These are phyloP conservation scores for Periglandula ipomoeae DNA, from an alignment of 2,329 filamentous ascomycete genomes.

Conservation along the genomic window DNA sequence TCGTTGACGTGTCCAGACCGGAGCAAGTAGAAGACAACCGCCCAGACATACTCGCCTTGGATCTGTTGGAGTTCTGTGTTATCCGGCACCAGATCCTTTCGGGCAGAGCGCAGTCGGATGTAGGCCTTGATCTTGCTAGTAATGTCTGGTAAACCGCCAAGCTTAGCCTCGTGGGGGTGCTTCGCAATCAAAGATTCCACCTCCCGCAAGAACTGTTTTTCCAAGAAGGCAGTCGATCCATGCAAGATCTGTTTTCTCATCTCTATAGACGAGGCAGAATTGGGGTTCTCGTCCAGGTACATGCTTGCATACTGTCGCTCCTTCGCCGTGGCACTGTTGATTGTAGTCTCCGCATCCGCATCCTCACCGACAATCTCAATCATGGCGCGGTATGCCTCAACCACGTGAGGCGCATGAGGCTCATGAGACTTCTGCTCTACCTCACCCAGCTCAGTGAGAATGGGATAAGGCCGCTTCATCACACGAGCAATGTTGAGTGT, in stretches of 20 bases:
- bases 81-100: constrained; percentile 78
- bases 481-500: constrained; percentile 66
- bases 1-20: constrained; percentile 77
- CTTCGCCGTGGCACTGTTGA: constrained; percentile 55
- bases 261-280: constrained; percentile 51
- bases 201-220: constrained; percentile 70
- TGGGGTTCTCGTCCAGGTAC: constrained; percentile 67
- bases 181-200: constrained; percentile 71
- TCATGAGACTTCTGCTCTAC: constrained; percentile 64
- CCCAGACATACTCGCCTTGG: constrained; percentile 82
- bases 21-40: constrained; percentile 84
- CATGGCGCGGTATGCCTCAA: constrained; percentile 75
- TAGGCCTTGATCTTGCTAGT: constrained; percentile 90
- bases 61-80: constrained; percentile 72
- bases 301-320: constrained; percentile 68
- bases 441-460: constrained; percentile 66
- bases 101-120: constrained; percentile 67
- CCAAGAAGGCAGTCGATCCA: constrained; percentile 71
- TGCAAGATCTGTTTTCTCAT: constrained; percentile 73
- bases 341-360: constrained; percentile 45
- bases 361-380: constrained; percentile 71
- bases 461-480: constrained; percentile 56
- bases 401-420: constrained; percentile 62
- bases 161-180: constrained; percentile 78
- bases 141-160: constrained; percentile 80